Evolutionary conservation across 495 filamentous ascomycete species (phyloP).

Genomic region (Penicillium goetzii): DNA sequence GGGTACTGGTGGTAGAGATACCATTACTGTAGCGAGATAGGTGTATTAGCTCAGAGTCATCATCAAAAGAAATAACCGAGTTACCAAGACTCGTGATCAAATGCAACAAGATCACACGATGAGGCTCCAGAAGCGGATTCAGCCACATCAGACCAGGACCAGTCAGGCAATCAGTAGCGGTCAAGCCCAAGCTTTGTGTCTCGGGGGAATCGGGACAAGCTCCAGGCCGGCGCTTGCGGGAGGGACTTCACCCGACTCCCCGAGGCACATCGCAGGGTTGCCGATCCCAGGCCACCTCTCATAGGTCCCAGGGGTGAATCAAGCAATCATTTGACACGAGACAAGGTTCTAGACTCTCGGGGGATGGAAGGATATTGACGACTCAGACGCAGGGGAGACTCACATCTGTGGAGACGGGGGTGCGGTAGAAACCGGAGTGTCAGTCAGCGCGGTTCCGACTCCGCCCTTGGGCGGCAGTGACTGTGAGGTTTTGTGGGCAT

Average conservation of each 20-base stretch:
- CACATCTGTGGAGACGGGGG: constrained; percentile 74
- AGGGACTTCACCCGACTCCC: constrained; percentile 12
- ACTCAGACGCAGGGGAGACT: constrained; percentile 38
- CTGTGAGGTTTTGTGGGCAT: constrained; percentile 48
- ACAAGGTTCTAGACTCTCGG: constrained; percentile 14
- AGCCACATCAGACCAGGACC: neutral
- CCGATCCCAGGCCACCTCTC: constrained; percentile 13
- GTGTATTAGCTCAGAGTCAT: constrained; percentile 11
- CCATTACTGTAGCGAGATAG: constrained; percentile 16
- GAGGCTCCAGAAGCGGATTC: constrained; percentile 1
- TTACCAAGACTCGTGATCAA: neutral
- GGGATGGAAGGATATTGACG: constrained; percentile 12
- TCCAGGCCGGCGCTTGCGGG: constrained; percentile 8
- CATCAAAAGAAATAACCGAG: neutral
- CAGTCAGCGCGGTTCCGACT: constrained; percentile 61
- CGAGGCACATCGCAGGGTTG: constrained; percentile 18
- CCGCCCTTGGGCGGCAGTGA: constrained; percentile 53
- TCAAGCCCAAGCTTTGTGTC: constrained; percentile 14
- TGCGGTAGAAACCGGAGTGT: constrained; percentile 71
- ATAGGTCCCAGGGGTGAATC: constrained; percentile 24
- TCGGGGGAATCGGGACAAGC: constrained; percentile 1
- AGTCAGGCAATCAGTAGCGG: constrained; percentile 1
- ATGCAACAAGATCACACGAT: constrained; percentile 20
- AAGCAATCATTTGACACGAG: constrained; percentile 17
- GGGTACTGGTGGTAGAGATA: constrained; percentile 49